A percentile compares a stretch with the other conserved stretches of the same genome.
phyloP scores from a whole-genome alignment of 495 filamentous ascomycete genomes.

The Monascus purpureus region DNA sequence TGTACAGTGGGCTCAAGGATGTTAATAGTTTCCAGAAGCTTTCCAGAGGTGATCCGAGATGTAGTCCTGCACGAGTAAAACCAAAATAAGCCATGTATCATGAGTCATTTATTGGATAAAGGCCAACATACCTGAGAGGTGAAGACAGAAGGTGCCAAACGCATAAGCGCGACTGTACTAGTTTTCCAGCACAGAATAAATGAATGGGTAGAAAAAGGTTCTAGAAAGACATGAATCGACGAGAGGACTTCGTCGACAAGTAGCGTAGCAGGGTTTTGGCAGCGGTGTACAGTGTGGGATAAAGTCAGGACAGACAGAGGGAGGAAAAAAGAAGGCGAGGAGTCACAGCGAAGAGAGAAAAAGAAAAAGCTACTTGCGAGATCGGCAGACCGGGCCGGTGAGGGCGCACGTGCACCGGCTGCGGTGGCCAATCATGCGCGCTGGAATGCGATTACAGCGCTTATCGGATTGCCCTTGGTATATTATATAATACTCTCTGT shows the following conservation, averaged over 20 bases:
- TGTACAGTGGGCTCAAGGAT: too few relatives aligned
- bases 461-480: too few relatives aligned
- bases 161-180: conserved; percentile 65
- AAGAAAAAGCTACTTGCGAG: conserved; percentile 15
- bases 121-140: conserved; percentile 76
- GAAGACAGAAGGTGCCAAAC: conserved; percentile 82
- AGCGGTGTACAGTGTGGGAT: background rate
- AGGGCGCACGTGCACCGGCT: background rate
- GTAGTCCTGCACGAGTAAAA: conserved; percentile 56
- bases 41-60: conserved; percentile 99
- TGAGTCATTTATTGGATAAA: conserved; percentile 6
- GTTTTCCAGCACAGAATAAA: conserved; percentile 12
- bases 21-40: conserved; percentile 54
- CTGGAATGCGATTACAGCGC: too few relatives aligned
- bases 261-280: too few relatives aligned
- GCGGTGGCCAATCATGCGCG: conserved; percentile 1
- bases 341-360: conserved; percentile 8
- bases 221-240: conserved; percentile 18
- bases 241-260: background rate
- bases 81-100: background rate
- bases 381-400: conserved; percentile 2
- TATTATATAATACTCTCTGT: too few relatives aligned
- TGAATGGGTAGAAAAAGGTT: conserved; percentile 6
- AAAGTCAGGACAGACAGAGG: conserved; percentile 1
- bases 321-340: conserved; percentile 3